These are phyloP conservation scores for Cenchrus americanus DNA, from an alignment of 176 grass and related monocot genomes.

Conservation along the genomic window DNA sequence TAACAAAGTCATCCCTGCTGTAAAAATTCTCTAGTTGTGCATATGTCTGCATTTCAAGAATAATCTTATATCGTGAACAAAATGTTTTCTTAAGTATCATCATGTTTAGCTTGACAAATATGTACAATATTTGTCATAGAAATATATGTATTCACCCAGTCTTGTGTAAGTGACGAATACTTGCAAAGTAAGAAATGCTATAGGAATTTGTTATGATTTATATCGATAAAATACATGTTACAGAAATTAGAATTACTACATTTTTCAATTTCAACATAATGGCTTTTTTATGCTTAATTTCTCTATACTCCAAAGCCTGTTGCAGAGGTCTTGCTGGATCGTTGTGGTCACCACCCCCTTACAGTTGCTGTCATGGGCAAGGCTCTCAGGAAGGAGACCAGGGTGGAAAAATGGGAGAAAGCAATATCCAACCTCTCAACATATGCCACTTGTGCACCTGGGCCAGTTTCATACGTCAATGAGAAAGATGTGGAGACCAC, in stretches of 20 bases:
- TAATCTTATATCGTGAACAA: conserved; percentile 21
- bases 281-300: conserved; percentile 2
- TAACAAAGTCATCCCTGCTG: neutral
- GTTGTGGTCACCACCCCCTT: conserved; percentile 80
- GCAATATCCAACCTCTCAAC: conserved; percentile 77
- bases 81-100: neutral
- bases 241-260: conserved; percentile 14
- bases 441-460: conserved; percentile 74
- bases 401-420: conserved; percentile 75
- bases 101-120: neutral
- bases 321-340: conserved; percentile 60
- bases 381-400: conserved; percentile 80
- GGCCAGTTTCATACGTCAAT: conserved; percentile 81
- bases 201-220: neutral
- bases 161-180: conserved; percentile 3
- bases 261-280: neutral
- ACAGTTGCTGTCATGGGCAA: conserved; percentile 88
- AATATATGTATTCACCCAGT: conserved; percentile 4
- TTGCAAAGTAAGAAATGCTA: neutral
- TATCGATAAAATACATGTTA: neutral
- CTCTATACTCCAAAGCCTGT: conserved; percentile 40
- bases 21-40: neutral
- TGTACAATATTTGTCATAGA: neutral
- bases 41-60: conserved; percentile 9
- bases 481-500: conserved; percentile 85